phyloP scores from a whole-genome alignment of 192 early-diverging fungal species.

The Umbelopsis isabellina region DNA sequence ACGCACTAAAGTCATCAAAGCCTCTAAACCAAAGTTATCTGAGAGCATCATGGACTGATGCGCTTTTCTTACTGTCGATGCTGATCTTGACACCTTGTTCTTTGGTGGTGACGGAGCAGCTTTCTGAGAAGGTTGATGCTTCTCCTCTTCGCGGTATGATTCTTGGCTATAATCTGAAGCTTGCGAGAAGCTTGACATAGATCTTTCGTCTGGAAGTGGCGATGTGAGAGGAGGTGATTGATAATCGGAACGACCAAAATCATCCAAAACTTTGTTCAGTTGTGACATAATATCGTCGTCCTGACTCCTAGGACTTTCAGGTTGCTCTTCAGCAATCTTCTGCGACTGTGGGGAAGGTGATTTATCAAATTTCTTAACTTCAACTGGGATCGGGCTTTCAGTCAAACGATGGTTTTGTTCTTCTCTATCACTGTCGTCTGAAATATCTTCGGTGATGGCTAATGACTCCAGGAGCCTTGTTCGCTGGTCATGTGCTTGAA shows the following conservation, averaged over 20 bases:
- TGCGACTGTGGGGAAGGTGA: neutral
- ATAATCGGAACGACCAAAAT: constrained; percentile 1
- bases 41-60: constrained; percentile 39
- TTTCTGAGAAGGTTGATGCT: neutral
- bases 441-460: constrained; percentile 15
- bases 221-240: constrained; percentile 12
- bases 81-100: neutral
- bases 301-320: neutral
- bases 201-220: neutral
- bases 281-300: constrained; percentile 17
- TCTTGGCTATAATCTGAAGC: constrained; percentile 7
- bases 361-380: neutral
- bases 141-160: neutral
- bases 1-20: constrained; percentile 46
- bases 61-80: constrained; percentile 6
- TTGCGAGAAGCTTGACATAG: neutral
- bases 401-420: neutral
- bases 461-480: neutral
- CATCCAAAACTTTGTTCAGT: constrained; percentile 20
- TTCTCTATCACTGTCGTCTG: constrained; percentile 16
- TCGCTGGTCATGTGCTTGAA: neutral
- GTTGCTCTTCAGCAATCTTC: neutral
- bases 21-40: constrained; percentile 52
- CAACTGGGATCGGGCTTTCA: neutral
- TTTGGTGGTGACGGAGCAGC: neutral